phyloP scores from a whole-genome alignment of 495 filamentous ascomycete genomes.

The Aspergillus conjunctus region DNA sequence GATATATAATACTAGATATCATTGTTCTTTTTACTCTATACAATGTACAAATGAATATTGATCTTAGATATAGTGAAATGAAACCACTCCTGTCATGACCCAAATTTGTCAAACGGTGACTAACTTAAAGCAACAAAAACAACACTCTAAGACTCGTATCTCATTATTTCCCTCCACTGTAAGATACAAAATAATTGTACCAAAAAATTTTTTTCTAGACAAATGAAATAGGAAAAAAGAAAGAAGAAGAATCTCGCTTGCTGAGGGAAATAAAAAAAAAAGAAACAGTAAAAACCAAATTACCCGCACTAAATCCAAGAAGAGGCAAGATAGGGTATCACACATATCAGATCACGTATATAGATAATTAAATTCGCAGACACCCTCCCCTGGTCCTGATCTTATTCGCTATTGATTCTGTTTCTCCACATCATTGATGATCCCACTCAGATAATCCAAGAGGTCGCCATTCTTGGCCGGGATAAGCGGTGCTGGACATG shows the following conservation, averaged over 20 bases:
- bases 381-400: too few species aligned
- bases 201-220: neutral
- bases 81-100: slow-evolving; percentile 3
- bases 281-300: slow-evolving; percentile 5
- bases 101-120: neutral
- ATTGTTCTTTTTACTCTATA: slow-evolving; percentile 8
- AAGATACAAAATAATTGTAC: neutral
- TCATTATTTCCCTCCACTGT: neutral
- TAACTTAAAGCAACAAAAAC: neutral
- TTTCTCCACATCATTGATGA: slow-evolving; percentile 19
- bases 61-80: slow-evolving; percentile 4
- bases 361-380: slow-evolving; percentile 7
- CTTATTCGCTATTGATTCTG: neutral
- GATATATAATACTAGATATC: slow-evolving; percentile 3
- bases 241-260: slow-evolving; percentile 29
- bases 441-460: slow-evolving; percentile 34
- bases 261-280: slow-evolving; percentile 13
- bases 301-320: slow-evolving; percentile 9
- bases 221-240: slow-evolving; percentile 10
- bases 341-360: slow-evolving; percentile 10
- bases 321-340: slow-evolving; percentile 15
- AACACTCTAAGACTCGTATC: neutral
- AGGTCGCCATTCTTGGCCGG: slow-evolving; percentile 82
- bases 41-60: neutral
- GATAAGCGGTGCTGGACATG: slow-evolving; percentile 80